These are phyloP conservation scores for Sonneratia alba DNA, from an alignment of 345 rosid species.

Conservation along the genomic window DNA sequence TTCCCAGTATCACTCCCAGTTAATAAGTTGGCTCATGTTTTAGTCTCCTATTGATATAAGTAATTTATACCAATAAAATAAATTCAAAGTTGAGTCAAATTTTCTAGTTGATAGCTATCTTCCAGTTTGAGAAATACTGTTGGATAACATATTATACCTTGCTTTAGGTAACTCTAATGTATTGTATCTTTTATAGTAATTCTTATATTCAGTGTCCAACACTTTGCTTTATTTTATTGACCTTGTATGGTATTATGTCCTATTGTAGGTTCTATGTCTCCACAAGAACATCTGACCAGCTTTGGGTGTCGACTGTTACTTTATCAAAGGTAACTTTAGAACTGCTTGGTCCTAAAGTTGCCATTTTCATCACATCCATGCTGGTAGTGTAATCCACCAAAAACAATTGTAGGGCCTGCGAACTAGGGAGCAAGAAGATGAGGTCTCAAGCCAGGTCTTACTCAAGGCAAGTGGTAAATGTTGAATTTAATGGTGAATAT, in stretches of 20 bases:
- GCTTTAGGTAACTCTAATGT: not conserved
- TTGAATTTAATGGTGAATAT: not conserved
- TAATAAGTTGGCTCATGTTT: not conserved
- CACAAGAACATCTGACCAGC: constrained; percentile 52
- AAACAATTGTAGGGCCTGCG: constrained; percentile 42
- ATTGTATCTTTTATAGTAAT: not conserved
- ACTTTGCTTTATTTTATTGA: not conserved
- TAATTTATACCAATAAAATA: not conserved
- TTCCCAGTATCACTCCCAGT: not conserved
- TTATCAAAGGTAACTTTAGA: constrained; percentile 47
- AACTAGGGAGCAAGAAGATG: constrained; percentile 71
- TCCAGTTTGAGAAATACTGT: not conserved
- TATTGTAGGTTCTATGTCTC: constrained; percentile 57
- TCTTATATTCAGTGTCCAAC: not conserved
- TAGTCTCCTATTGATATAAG: not conserved
- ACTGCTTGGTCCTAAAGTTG: not conserved
- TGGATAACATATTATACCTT: not conserved
- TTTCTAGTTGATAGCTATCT: not conserved
- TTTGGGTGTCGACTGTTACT: constrained; percentile 55
- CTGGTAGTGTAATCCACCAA: constrained; percentile 1
- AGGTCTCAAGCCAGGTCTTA: constrained; percentile 55
- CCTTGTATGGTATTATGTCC: not conserved
- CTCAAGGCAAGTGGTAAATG: constrained; percentile 46
- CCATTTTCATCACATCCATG: not conserved
- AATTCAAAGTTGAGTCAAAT: not conserved